Percentiles rank a stretch among this genome's conserved stretches.
Conservation (phyloP, 108 stramenopile species). For the Cyclotella cryptica region DNA sequence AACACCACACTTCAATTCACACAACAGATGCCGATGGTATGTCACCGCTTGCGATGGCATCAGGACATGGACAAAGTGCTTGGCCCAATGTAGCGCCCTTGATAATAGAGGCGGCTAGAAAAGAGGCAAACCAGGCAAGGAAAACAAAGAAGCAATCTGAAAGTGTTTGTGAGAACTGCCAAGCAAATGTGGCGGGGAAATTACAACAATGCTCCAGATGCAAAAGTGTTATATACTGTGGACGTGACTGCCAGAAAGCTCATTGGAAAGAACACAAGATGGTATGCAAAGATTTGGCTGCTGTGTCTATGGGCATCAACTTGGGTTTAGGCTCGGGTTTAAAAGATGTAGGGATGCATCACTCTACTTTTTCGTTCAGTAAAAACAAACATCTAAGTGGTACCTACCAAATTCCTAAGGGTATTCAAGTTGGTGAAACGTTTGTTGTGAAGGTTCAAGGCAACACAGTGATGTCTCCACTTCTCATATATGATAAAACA, state of each 20-base stretch:
- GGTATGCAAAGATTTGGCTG: conserved; percentile 18
- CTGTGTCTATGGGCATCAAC: conserved; percentile 6
- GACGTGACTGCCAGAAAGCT: conserved; percentile 32
- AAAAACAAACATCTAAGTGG: background rate
- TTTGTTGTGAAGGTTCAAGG: conserved; percentile 48
- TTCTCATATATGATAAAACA: conserved; percentile 44
- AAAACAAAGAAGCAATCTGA: conserved; percentile 21
- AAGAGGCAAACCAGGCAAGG: conserved; percentile 21
- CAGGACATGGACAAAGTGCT: conserved; percentile 3
- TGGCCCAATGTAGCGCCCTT: background rate
- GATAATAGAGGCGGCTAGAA: conserved; percentile 17
- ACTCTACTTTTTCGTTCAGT: no score
- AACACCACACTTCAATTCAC: conserved; percentile 20
- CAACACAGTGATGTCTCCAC: background rate
- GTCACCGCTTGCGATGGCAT: conserved; percentile 19
- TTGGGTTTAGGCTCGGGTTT: background rate
- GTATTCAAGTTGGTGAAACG: conserved; percentile 14
- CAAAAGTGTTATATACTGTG: conserved; percentile 31
- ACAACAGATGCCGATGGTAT: conserved; percentile 22
- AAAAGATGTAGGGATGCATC: background rate
- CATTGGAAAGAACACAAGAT: conserved; percentile 52
- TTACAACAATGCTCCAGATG: conserved; percentile 44
- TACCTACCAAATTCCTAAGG: conserved; percentile 27
- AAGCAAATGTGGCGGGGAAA: background rate
- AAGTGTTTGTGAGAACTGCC: no score